A percentile compares a stretch with the other conserved stretches of the same genome.
These are phyloP conservation scores for Cadophora gregata DNA, from an alignment of 2,329 filamentous ascomycete genomes.

Conservation along the genomic window DNA sequence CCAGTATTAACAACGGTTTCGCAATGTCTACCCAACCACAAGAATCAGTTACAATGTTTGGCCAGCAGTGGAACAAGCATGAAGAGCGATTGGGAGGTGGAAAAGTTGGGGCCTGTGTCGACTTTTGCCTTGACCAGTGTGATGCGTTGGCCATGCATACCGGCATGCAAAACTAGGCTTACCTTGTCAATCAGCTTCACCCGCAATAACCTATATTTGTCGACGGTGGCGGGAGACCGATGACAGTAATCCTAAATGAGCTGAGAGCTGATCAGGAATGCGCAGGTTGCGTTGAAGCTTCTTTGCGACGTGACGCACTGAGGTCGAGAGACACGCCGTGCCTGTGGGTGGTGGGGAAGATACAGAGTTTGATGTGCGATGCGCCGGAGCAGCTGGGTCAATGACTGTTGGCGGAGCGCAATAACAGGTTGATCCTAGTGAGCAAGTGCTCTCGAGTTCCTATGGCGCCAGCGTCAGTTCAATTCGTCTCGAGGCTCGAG, in stretches of 20 bases:
- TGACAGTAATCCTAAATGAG: constrained; percentile 29
- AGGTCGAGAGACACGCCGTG: constrained; percentile 27
- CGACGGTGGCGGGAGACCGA: constrained; percentile 36
- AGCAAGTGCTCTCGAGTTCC: background rate
- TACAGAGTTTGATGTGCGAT: constrained; percentile 11
- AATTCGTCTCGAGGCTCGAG: background rate
- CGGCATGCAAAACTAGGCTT: constrained; percentile 43
- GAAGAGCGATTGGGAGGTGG: constrained; percentile 40
- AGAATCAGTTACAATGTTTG: constrained; percentile 42
- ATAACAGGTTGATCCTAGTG: constrained; percentile 12
- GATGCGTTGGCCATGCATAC: constrained; percentile 46
- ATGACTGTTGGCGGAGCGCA: constrained; percentile 1
- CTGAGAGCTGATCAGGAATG: constrained; percentile 27
- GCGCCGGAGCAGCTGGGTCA: constrained; percentile 13
- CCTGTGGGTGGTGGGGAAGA: constrained; percentile 16
- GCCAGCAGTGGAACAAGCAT: constrained; percentile 34
- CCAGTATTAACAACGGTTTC: constrained; percentile 22
- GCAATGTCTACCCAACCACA: constrained; percentile 42
- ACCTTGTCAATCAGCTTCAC: constrained; percentile 45
- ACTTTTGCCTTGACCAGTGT: constrained; percentile 43
- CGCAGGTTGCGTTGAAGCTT: constrained; percentile 23
- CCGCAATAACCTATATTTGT: constrained; percentile 38
- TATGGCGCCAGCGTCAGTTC: constrained; percentile 9
- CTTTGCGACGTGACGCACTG: constrained; percentile 33
- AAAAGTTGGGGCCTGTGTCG: constrained; percentile 37